Evolutionary conservation across 805 yeast species (phyloP), one percentile per base, ranked within the genome.

Genomic region (Kazachstania viticola): DNA sequence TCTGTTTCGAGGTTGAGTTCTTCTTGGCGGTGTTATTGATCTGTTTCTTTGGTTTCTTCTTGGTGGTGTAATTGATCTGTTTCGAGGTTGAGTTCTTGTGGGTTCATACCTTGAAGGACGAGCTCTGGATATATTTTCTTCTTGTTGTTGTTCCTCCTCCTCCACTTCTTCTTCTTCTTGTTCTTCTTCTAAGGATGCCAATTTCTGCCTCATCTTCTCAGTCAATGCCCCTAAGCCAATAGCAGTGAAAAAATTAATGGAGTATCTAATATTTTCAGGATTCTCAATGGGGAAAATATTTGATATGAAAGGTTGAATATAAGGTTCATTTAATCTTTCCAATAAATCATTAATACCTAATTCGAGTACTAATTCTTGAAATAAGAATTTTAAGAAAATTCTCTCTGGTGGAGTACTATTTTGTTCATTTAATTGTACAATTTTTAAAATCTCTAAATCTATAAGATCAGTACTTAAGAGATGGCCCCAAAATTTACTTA

Each of bases 171-270:
- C 40, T 25, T 31, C 29, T 38, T 32, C 35, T 23, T 25, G 27
- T 31, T 29, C 33, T 15, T 36, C 42, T 21, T 28, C 40, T 22
- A 28, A 38, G 35, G 40, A 33, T 32, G 56, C 48, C 36, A 76
- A 52, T 12, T 58, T 62, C 4, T 61, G 67, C 57, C 97, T 70
- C 93, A 87, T 79, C 1, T 61, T 69, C 24, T 83, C 94, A 0
- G 97, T 87, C 35, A 88, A 51, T 2, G 69, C 66, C 28, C 96
- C 96, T 30, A 88, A 53, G 0, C 93, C 93, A 39, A 88, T 84
- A 1, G 96, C 95, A 0, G 96, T 88, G 55, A 88, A 88, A 51
- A 68, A 88, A 49, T 88, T 88, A 49, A 85, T 84, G 2, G 93
- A 69, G 51, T 87, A 88, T 37, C 88, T 63, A 11, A 78, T 58